Evolutionary conservation across 129 eudicot species (phyloP), one percentile per base, ranked within the genome.

Genomic region (Artemisia argyi): DNA sequence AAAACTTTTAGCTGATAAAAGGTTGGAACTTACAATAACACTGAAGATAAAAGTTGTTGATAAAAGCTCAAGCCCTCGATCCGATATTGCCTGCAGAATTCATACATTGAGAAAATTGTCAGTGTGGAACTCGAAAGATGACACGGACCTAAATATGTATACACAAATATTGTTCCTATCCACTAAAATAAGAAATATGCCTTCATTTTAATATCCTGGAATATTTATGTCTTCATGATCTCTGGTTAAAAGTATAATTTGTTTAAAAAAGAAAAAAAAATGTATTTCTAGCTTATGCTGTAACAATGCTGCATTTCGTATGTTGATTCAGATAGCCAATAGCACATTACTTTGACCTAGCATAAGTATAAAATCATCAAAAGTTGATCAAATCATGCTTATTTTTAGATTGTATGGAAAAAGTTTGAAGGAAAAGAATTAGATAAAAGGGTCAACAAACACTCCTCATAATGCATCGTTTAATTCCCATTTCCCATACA

Each of bases 11-110:
- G 13, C 47, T 65, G 13, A 65, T 13, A 16, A 57, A 58, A 69
- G 49, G 24, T 46, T 20, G 47, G 72, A 73, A 87, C 99, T 90
- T 83, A 95, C 99, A 65, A 90, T 15, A 55, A 79, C 61, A 73
- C 96, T 90, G 75, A 95, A 95, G 69, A 90, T 71, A 66, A 90
- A 82, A 52, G 99, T 90, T 32, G 94, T 84, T 4, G 91, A 83
- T 54, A 95, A 79, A 79, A 95, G 97, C 85, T 95, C 97, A 53
- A 85, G 89, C 69, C 96, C 98, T 76, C 90, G 82, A 76, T 92
- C 96, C 39, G 98, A 85, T 77, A 95, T 85, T 24, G 87, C 99
- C 99, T 95, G 89, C 88, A 90, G 51, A 76, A 35, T 79, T 60
- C 44, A 83, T 19, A 55, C 22, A 62, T 55, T 54, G 12, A 39